Evolutionary conservation across 148 eudicot species (phyloP).

Genomic region (Rhododendron molle): DNA sequence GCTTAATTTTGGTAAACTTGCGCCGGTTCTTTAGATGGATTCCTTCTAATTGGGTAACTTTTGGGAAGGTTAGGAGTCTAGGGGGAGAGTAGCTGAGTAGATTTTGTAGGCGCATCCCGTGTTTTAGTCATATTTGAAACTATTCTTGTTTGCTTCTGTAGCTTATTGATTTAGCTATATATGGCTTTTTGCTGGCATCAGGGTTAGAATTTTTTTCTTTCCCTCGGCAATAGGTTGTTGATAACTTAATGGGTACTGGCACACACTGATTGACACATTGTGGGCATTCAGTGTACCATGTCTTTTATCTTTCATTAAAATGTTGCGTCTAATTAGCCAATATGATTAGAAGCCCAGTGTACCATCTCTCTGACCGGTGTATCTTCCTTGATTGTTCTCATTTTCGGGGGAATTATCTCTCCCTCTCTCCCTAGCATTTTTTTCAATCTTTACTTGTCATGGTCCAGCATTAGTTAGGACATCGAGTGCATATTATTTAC

Average conservation of each 20-base stretch:
- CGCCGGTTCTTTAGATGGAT: not conserved
- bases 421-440: not conserved
- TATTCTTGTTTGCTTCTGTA: slow-evolving; percentile 4
- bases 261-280: not conserved
- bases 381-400: not conserved
- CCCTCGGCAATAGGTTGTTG: not conserved
- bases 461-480: not conserved
- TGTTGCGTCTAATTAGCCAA: not conserved
- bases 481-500: not conserved
- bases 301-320: not conserved
- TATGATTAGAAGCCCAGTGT: not conserved
- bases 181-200: not conserved
- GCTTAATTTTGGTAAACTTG: not conserved
- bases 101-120: not conserved
- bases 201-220: not conserved
- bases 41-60: not conserved
- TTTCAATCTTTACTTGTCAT: not conserved
- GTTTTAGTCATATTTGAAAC: not conserved
- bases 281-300: not conserved
- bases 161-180: not conserved
- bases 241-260: not conserved
- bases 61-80: not conserved
- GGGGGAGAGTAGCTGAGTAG: not conserved
- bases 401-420: not conserved
- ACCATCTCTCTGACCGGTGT: not conserved